Percentiles rank a stretch among this genome's conserved stretches.
Evolutionary conservation across 768 basidiomycete genomes (phyloP).

Genomic region (Asterophora lycoperdoides): DNA sequence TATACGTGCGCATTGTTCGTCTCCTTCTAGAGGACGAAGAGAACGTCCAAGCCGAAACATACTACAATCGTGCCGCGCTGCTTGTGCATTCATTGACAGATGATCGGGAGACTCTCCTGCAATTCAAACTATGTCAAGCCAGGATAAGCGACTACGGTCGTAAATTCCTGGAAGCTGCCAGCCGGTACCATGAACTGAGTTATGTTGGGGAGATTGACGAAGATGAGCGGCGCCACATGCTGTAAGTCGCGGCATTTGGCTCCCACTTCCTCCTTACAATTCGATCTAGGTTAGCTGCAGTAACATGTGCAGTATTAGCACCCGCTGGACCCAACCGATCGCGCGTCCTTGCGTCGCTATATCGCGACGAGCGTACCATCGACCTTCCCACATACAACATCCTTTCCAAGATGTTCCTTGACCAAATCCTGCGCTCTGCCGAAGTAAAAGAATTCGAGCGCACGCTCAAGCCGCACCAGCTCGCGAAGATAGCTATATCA

Average conservation of each 20-base stretch:
- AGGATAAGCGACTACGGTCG: conserved; percentile 89
- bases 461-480: conserved; percentile 86
- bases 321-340: conserved; percentile 97
- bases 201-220: conserved; percentile 91
- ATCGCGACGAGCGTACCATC: conserved; percentile 85
- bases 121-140: conserved; percentile 92
- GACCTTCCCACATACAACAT: conserved; percentile 84
- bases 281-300: conserved; percentile 69
- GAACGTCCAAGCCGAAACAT: conserved; percentile 95
- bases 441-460: conserved; percentile 90
- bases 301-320: conserved; percentile 94
- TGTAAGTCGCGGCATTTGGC: conserved; percentile 56
- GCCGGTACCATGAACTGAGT: conserved; percentile 91
- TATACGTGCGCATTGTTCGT: conserved; percentile 93
- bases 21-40: conserved; percentile 95
- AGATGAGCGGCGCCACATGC: conserved; percentile 84
- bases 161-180: conserved; percentile 92
- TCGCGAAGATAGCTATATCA: conserved; percentile 85
- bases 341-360: conserved; percentile 86
- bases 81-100: conserved; percentile 69
- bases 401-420: conserved; percentile 96
- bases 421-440: conserved; percentile 86
- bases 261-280: conserved; percentile 4
- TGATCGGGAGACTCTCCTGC: conserved; percentile 75
- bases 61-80: conserved; percentile 93